Evolutionary conservation across 73 alveolate species (phyloP).

Genomic region (Tetrahymena thermophila): DNA sequence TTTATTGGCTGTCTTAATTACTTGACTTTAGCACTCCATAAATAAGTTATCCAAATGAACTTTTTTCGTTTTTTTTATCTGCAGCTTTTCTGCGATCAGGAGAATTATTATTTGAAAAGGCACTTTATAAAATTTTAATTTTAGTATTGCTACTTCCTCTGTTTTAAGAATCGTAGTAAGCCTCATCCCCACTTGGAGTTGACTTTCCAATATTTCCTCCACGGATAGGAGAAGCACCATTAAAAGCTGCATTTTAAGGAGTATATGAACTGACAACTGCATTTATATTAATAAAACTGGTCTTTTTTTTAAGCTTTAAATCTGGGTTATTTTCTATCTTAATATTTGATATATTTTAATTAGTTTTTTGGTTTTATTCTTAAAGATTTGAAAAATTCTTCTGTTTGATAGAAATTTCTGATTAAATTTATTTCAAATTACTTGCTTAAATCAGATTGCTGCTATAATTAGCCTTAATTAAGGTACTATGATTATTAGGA

Average conservation of each 20-base stretch:
- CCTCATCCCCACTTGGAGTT: neutral
- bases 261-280: neutral
- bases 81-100: neutral
- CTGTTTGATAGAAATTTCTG: neutral
- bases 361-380: neutral
- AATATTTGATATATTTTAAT: neutral
- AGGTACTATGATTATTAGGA: neutral
- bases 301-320: neutral
- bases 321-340: neutral
- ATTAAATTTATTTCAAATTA: neutral
- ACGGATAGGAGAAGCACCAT: neutral
- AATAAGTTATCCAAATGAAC: neutral
- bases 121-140: neutral
- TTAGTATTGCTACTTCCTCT: neutral
- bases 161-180: neutral
- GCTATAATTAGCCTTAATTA: neutral
- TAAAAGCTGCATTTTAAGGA: neutral
- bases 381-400: neutral
- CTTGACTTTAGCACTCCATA: neutral
- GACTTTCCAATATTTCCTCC: neutral
- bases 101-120: neutral
- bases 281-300: neutral
- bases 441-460: neutral
- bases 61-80: neutral
- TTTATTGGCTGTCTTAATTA: neutral